Conservation (phyloP, 2,329 filamentous ascomycete species). For the Fusarium goolgardi region DNA sequence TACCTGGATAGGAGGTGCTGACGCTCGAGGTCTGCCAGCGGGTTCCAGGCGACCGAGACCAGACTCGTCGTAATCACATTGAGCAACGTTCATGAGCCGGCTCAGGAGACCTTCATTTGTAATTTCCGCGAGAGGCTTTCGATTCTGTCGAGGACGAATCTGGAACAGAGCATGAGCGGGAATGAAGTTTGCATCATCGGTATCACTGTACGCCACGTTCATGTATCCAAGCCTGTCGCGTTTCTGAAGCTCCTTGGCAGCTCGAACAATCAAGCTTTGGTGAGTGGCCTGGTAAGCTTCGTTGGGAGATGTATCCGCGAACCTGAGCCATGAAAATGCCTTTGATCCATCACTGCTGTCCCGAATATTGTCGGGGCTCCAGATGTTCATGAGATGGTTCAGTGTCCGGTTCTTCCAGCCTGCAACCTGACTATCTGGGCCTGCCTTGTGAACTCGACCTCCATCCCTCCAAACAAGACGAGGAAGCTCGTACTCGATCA, state of each 20-base stretch:
- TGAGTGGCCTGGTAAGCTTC: slow-evolving; percentile 79
- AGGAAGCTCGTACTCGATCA: slow-evolving; percentile 87
- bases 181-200: slow-evolving; percentile 69
- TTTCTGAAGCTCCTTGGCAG: slow-evolving; percentile 68
- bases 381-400: slow-evolving; percentile 88
- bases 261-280: slow-evolving; percentile 78
- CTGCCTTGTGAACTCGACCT: slow-evolving; percentile 79
- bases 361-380: slow-evolving; percentile 81
- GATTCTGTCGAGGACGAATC: slow-evolving; percentile 77
- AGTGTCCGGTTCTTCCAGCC: slow-evolving; percentile 85
- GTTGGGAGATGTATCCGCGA: slow-evolving; percentile 78
- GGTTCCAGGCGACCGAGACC: slow-evolving; percentile 84
- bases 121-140: slow-evolving; percentile 74
- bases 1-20: slow-evolving; percentile 87
- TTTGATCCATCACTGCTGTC: slow-evolving; percentile 69
- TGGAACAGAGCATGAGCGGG: slow-evolving; percentile 85
- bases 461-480: slow-evolving; percentile 83
- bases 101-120: slow-evolving; percentile 78
- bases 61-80: slow-evolving; percentile 71
- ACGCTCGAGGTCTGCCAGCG: slow-evolving; percentile 79
- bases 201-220: slow-evolving; percentile 76
- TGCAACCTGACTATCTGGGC: slow-evolving; percentile 77
- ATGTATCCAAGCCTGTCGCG: slow-evolving; percentile 73
- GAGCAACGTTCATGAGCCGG: slow-evolving; percentile 83
- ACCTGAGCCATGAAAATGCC: slow-evolving; percentile 90